Evolutionary conservation across 257 asterid species (phyloP).

Genomic region (Perilla frutescens): DNA sequence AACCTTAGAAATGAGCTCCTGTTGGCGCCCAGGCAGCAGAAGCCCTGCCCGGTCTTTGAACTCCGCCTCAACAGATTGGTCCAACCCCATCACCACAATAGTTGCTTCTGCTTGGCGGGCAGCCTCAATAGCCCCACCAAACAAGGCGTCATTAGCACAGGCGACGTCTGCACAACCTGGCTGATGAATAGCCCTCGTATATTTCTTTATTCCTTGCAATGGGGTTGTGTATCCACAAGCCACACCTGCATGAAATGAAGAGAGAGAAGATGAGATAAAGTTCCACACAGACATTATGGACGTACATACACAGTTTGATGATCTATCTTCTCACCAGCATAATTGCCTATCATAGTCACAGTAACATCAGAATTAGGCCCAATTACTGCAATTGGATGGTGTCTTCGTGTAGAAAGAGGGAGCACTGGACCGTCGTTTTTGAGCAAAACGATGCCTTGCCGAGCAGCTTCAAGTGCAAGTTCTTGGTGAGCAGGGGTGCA

Average conservation of each 20-base stretch:
- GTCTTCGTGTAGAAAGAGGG: conserved; percentile 63
- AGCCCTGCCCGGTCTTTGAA: conserved; percentile 68
- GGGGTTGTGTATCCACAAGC: conserved; percentile 82
- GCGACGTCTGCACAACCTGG: conserved; percentile 71
- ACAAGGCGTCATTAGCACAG: conserved; percentile 50
- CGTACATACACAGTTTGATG: no score
- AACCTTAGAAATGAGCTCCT: conserved; percentile 67
- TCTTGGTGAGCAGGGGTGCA: conserved; percentile 72
- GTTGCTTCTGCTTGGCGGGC: conserved; percentile 73
- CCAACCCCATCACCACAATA: conserved; percentile 72
- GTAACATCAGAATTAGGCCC: conserved; percentile 84
- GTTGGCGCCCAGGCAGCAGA: conserved; percentile 70
- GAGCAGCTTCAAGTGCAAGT: conserved; percentile 79
- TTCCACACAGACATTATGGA: background rate
- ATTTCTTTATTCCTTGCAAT: conserved; percentile 63
- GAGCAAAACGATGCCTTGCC: conserved; percentile 78
- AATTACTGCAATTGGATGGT: conserved; percentile 67
- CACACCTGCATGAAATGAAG: conserved; percentile 40
- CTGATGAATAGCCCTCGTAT: conserved; percentile 59
- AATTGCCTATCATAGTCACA: conserved; percentile 79
- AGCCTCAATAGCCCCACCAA: conserved; percentile 64
- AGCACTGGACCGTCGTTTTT: conserved; percentile 65
- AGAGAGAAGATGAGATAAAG: background rate
- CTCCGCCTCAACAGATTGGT: conserved; percentile 81
- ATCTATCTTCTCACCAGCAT: conserved; percentile 54